Conservation (phyloP, 2,329 filamentous ascomycete genomes). For the Aspergillus carbonarius region DNA sequence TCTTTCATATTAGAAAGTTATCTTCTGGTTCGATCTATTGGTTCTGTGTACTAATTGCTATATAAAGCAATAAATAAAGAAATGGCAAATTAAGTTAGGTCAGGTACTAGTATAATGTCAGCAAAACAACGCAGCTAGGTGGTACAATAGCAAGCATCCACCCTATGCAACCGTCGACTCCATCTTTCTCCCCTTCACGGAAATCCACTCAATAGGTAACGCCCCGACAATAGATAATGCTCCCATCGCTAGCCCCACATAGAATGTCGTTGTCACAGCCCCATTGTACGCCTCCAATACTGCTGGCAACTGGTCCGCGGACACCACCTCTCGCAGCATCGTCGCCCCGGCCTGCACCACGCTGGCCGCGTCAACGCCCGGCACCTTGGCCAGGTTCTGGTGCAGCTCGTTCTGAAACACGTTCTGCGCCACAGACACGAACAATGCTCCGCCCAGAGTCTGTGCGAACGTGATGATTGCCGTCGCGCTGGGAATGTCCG, state of each 20-base stretch:
- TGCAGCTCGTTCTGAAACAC: slow-evolving; percentile 39
- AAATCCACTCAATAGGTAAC: slow-evolving; percentile 42
- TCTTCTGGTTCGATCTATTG: too few relatives aligned
- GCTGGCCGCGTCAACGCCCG: slow-evolving; percentile 25
- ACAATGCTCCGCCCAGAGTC: slow-evolving; percentile 39
- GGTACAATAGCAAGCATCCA: neutral
- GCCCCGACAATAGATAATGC: slow-evolving; percentile 35
- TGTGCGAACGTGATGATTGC: slow-evolving; percentile 39
- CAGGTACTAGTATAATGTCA: too few relatives aligned
- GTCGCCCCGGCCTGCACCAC: slow-evolving; percentile 41
- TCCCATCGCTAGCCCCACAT: slow-evolving; percentile 39
- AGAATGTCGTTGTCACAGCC: slow-evolving; percentile 40
- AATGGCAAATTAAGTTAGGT: too few relatives aligned
- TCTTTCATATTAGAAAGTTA: too few relatives aligned
- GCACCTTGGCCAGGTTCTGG: slow-evolving; percentile 27
- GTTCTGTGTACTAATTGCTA: too few relatives aligned
- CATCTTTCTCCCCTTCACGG: slow-evolving; percentile 41
- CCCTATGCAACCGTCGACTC: slow-evolving; percentile 27
- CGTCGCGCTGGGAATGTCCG: slow-evolving; percentile 37
- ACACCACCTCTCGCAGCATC: slow-evolving; percentile 31
- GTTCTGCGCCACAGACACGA: slow-evolving; percentile 34
- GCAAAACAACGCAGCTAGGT: too few relatives aligned
- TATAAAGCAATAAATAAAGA: too few relatives aligned
- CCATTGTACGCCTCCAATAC: slow-evolving; percentile 40
- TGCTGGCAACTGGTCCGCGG: slow-evolving; percentile 23